phyloP scores from a whole-genome alignment of 2,329 filamentous ascomycete genomes.

The Clonostachys chloroleuca region DNA sequence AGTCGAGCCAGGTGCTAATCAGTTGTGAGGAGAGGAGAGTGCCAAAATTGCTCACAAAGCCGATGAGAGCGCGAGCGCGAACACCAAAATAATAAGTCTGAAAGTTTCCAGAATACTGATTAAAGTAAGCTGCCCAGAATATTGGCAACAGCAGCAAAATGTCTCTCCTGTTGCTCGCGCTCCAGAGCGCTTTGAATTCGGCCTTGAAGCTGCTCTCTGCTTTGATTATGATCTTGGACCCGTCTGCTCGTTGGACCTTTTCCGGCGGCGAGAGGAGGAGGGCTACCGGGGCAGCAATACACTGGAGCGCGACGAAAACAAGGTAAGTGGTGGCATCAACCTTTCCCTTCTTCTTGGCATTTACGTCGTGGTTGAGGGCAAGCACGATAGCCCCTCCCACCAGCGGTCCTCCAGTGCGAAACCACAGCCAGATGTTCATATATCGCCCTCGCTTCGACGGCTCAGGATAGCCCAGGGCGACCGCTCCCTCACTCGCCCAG shows the following conservation, averaged over 20 bases:
- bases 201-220: constrained; percentile 1
- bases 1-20: constrained; percentile 14
- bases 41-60: constrained; percentile 7
- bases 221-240: constrained; percentile 4
- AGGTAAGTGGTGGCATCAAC: constrained; percentile 14
- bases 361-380: constrained; percentile 32
- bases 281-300: constrained; percentile 36
- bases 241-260: constrained; percentile 35
- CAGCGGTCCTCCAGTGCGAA: constrained; percentile 34
- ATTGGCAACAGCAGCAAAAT: constrained; percentile 5
- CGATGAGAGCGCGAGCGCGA: constrained; percentile 8
- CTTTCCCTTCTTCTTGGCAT: background rate
- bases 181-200: constrained; percentile 3
- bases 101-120: constrained; percentile 4
- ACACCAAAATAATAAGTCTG: constrained; percentile 11
- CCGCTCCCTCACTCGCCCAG: constrained; percentile 16
- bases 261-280: constrained; percentile 37
- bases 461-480: constrained; percentile 9
- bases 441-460: constrained; percentile 11
- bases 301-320: constrained; percentile 36
- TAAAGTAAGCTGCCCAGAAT: constrained; percentile 6
- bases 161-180: background rate
- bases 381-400: constrained; percentile 42
- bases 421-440: constrained; percentile 34
- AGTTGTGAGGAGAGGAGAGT: constrained; percentile 11